These are phyloP conservation scores for Spinacia oleracea DNA, from an alignment of 179 eudicot species.

Conservation along the genomic window DNA sequence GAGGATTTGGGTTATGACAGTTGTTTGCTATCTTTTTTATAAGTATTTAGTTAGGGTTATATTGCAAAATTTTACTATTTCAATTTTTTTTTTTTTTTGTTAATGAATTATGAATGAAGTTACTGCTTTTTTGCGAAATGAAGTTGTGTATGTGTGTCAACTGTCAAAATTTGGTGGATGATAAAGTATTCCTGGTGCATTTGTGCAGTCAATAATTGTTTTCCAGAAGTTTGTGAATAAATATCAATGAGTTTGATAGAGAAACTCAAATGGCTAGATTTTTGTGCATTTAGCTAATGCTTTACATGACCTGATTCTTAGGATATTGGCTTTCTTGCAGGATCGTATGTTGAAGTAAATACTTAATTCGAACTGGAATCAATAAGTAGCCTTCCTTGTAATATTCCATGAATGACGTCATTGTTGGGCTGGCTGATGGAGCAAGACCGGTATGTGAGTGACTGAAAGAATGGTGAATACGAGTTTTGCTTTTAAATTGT, in stretches of 20 bases:
- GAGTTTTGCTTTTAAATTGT: background rate
- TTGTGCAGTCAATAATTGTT: no score
- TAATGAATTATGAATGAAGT: background rate
- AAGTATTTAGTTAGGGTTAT: no score
- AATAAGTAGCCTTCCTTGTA: background rate
- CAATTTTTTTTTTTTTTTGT: no score
- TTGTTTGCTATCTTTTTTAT: no score
- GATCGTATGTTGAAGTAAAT: background rate
- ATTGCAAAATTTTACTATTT: no score
- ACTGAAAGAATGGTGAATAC: conserved; percentile 2
- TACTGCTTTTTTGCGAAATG: no score
- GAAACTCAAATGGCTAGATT: background rate
- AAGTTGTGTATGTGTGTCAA: no score
- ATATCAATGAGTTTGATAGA: background rate
- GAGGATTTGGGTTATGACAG: background rate
- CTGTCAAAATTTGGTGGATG: no score
- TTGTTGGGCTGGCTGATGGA: background rate
- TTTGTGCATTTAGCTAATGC: background rate
- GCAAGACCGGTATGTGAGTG: background rate
- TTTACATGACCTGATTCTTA: background rate
- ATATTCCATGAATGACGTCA: background rate
- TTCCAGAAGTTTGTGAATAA: background rate
- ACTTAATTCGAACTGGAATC: background rate
- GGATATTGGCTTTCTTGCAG: conserved; percentile 1
- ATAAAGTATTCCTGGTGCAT: no score